A percentile compares a stretch with the other conserved stretches of the same genome.
Conservation (phyloP, 345 rosid species). For the Eucalyptus curtisii region DNA sequence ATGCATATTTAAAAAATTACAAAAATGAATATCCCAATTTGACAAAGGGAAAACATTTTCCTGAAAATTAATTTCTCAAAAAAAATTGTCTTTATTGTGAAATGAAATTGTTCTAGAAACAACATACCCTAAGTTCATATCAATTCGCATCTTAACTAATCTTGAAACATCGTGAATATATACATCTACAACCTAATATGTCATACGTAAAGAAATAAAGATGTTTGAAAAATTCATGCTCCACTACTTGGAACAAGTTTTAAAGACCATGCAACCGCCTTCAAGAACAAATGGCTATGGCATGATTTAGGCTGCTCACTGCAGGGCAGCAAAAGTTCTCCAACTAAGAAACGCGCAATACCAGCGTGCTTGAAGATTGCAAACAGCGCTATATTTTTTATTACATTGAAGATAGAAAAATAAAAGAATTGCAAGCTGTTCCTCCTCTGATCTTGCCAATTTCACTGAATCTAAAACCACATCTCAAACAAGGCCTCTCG, state of each 20-base stretch:
- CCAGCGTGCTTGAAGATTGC: not conserved
- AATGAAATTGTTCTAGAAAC: not conserved
- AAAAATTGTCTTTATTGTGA: rapidly evolving
- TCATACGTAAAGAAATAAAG: not conserved
- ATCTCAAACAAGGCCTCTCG: not conserved
- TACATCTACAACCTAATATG: not conserved
- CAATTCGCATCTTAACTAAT: not conserved
- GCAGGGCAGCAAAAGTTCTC: not conserved
- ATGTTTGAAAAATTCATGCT: not conserved
- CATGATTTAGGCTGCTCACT: not conserved
- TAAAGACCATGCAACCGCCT: not conserved
- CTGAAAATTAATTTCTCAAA: rapidly evolving
- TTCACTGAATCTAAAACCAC: not conserved
- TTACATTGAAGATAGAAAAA: not conserved
- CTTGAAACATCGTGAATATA: not conserved
- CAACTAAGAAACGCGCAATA: not conserved
- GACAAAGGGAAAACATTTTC: not conserved
- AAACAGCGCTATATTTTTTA: not conserved
- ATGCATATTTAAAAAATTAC: not conserved
- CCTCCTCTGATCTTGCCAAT: not conserved
- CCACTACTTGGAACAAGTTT: not conserved
- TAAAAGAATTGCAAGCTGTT: not conserved
- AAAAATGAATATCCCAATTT: not conserved
- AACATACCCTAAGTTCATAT: not conserved
- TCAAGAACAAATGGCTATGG: not conserved